These are phyloP conservation scores for Xanthoconium separans DNA, from an alignment of 1,284 basidiomycete species.

Conservation along the genomic window DNA sequence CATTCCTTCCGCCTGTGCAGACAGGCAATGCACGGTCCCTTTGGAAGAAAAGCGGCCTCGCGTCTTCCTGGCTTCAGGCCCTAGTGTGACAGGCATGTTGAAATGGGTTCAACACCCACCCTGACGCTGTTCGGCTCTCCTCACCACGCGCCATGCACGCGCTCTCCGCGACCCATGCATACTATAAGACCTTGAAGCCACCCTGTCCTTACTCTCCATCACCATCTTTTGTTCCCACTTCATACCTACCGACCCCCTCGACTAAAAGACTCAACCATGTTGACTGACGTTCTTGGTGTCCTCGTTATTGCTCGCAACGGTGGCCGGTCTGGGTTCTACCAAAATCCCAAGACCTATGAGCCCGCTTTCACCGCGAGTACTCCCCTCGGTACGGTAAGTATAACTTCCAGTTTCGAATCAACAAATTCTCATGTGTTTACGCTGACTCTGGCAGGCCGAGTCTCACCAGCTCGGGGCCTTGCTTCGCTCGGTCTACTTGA, in stretches of 20 bases:
- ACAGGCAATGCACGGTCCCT: constrained; percentile 26
- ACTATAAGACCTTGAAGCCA: constrained; percentile 25
- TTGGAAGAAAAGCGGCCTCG: constrained; percentile 33
- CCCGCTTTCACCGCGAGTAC: constrained; percentile 76
- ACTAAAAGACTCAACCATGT: constrained; percentile 21
- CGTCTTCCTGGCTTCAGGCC: constrained; percentile 31
- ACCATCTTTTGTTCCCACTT: constrained; percentile 16
- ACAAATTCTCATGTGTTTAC: constrained; percentile 1
- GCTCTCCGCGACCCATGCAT: constrained; percentile 19
- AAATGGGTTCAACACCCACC: constrained; percentile 22
- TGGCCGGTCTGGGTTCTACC: constrained; percentile 70
- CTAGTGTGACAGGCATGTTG: constrained; percentile 26
- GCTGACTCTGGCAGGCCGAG: constrained; percentile 46
- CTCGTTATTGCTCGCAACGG: constrained; percentile 84
- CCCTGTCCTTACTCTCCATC: constrained; percentile 14
- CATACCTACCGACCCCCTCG: constrained; percentile 15
- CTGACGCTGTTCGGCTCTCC: constrained; percentile 26
- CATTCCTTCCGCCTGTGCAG: constrained; percentile 33
- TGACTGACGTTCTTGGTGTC: constrained; percentile 76
- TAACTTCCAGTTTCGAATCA: not conserved
- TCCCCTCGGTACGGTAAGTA: constrained; percentile 74
- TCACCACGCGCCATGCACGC: constrained; percentile 32
- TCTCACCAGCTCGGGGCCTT: constrained; percentile 68
- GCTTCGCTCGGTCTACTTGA: constrained; percentile 71
- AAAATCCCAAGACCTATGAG: constrained; percentile 70